Evolutionary conservation across 1,284 basidiomycete species (phyloP).

Genomic region (Ganoderma resinaceum): DNA sequence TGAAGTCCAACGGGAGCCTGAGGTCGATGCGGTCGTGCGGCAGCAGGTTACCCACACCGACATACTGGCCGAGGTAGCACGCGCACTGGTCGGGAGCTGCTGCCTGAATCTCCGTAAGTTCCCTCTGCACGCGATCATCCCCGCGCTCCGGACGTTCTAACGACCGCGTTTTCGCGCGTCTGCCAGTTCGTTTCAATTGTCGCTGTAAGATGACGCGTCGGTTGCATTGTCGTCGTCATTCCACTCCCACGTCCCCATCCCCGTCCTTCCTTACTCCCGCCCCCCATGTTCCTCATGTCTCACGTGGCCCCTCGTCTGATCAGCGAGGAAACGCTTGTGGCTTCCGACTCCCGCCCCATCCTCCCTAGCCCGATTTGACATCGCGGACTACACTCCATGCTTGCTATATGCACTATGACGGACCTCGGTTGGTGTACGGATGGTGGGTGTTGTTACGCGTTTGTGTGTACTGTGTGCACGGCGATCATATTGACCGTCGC

Average conservation of each 20-base stretch:
- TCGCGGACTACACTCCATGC: conserved; percentile 21
- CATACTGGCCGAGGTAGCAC: conserved; percentile 39
- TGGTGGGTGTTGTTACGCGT: conserved; percentile 18
- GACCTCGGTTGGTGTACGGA: conserved; percentile 10
- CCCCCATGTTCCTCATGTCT: neutral
- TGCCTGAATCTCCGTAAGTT: conserved; percentile 10
- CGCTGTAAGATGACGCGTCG: neutral
- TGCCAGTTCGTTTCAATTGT: neutral
- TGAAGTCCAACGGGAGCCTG: conserved; percentile 36
- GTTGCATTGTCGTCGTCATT: neutral
- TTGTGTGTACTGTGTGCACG: conserved; percentile 19
- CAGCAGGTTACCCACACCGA: conserved; percentile 40
- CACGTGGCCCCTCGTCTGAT: neutral
- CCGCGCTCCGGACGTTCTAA: neutral
- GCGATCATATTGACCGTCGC: conserved; percentile 16
- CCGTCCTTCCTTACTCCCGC: neutral
- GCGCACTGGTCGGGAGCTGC: neutral
- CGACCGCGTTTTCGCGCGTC: neutral
- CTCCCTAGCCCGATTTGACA: conserved; percentile 25
- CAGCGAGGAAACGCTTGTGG: neutral
- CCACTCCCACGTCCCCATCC: neutral
- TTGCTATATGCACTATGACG: conserved; percentile 24
- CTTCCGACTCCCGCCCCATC: conserved; percentile 8
- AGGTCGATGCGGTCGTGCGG: conserved; percentile 38
- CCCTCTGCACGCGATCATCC: neutral